phyloP scores from a whole-genome alignment of 192 early-diverging fungal species.

The Spinellus fusiger region DNA sequence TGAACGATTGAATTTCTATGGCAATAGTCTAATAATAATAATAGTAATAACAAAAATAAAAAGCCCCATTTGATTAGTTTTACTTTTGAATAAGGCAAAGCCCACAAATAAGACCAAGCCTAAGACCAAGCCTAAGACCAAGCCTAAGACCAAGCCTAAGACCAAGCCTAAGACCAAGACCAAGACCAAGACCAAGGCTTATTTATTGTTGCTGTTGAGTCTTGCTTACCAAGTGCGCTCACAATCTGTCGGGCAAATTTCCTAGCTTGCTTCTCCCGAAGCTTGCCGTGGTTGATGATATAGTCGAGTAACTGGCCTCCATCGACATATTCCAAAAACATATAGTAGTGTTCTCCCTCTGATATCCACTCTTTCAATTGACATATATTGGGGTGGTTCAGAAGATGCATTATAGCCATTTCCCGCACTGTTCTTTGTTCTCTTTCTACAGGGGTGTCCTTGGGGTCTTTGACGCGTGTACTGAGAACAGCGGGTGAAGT shows the following conservation, averaged over 20 bases:
- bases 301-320: slow-evolving; percentile 83
- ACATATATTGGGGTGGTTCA: slow-evolving; percentile 83
- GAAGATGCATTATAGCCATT: slow-evolving; percentile 64
- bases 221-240: slow-evolving; percentile 47
- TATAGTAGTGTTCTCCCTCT: slow-evolving; percentile 62
- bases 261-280: slow-evolving; percentile 77
- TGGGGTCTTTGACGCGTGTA: slow-evolving; percentile 27
- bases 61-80: not conserved
- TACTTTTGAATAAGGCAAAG: too few species aligned
- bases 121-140: too few species aligned
- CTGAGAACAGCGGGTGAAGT: not conserved
- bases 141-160: too few species aligned
- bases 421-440: slow-evolving; percentile 67
- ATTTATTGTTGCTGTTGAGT: too few species aligned
- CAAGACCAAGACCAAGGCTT: too few species aligned
- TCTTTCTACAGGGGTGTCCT: slow-evolving; percentile 25
- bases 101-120: too few species aligned
- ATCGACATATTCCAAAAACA: slow-evolving; percentile 75
- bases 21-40: slow-evolving; percentile 25
- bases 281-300: slow-evolving; percentile 71
- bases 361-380: slow-evolving; percentile 67
- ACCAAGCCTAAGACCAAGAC: too few species aligned
- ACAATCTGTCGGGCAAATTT: slow-evolving; percentile 73
- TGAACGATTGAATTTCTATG: slow-evolving; percentile 35
- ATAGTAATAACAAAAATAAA: not conserved